Base-by-base conservation (phyloP, 495 filamentous ascomycete species). In the Hypomontagnella submonticulosa region DNA sequence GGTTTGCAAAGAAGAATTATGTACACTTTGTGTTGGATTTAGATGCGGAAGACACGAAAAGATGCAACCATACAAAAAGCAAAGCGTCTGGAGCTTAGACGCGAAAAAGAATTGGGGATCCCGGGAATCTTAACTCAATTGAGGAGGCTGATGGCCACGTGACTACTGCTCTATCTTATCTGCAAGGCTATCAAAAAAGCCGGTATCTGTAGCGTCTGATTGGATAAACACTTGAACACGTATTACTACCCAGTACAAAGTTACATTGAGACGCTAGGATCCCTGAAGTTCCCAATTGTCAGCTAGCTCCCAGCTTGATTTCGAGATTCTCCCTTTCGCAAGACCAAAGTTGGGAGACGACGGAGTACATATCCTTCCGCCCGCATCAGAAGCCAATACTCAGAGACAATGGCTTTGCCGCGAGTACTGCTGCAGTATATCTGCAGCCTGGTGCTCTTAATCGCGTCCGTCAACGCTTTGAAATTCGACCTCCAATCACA, bases 401-500 rank as follows among this genome's bases (percentile, higher is more conserved):
- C 61, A 9, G 19, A 65, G 40, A 70, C 68, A 69, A 75, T 80
- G 76, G 74, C 71, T 54, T 67, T 71, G 69, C 69, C 71, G n/a
- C 69, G 66, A 67, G 71, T 48, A 50, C 71, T 80, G 66, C 73
- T 82, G 74, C 79, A 76, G 71, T 71, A 74, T 46, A 67, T 78
- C 67, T 82, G 77, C 77, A 69, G 79, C 73, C 53, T 80, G 34
- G 61, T 83, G 64, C 79, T 85, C 54, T 73, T 89, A 64, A 72
- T 88, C 12, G 85, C 89, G 43, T 78, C 89, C 61, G 79, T 87
- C 52, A 81, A 86, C 51, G 93, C 93, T 30, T 84, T 99, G 57
- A 97, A 97, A 79, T 98, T 99, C 84, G 96, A 99, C 66, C 84
- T 99, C 54, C 75, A 85, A 69, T 92, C 95, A 11, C 80, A 87